Conservation (phyloP, 768 basidiomycete genomes). For the Suillus bovinus region DNA sequence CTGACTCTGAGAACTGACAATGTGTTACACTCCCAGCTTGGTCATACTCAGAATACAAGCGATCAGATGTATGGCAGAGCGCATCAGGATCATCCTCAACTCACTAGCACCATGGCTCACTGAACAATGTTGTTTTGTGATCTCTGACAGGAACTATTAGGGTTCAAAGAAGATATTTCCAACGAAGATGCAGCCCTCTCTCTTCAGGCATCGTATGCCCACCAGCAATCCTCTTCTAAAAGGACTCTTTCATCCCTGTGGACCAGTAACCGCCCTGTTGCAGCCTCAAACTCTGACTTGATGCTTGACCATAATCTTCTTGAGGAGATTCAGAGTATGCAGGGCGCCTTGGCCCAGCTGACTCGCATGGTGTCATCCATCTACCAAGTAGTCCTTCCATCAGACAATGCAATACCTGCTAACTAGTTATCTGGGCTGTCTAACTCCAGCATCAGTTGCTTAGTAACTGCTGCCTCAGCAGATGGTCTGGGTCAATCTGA, state of each 20-base stretch:
- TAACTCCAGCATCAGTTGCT: background rate
- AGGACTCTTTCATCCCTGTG: background rate
- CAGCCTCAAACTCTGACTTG: too few species aligned
- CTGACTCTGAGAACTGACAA: background rate
- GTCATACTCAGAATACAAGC: background rate
- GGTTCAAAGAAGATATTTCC: background rate
- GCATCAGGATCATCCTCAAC: background rate
- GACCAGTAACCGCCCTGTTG: background rate
- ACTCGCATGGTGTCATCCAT: background rate
- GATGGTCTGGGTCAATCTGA: too few species aligned
- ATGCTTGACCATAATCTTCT: too few species aligned
- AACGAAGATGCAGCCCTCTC: background rate
- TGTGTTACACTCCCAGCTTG: background rate
- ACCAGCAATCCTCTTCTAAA: background rate
- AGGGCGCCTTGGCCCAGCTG: background rate
- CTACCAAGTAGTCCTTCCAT: background rate
- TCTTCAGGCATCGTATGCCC: background rate
- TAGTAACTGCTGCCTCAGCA: background rate
- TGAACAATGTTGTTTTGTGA: background rate
- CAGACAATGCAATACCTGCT: background rate
- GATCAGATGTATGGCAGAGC: background rate
- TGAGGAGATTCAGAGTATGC: too few species aligned
- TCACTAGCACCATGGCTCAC: background rate
- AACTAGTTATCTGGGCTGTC: background rate
- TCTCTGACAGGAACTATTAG: background rate